A percentile compares a stretch with the other conserved stretches of the same genome.
Conservation (phyloP, 2,329 filamentous ascomycete genomes). For the Emericellopsis atlantica region DNA sequence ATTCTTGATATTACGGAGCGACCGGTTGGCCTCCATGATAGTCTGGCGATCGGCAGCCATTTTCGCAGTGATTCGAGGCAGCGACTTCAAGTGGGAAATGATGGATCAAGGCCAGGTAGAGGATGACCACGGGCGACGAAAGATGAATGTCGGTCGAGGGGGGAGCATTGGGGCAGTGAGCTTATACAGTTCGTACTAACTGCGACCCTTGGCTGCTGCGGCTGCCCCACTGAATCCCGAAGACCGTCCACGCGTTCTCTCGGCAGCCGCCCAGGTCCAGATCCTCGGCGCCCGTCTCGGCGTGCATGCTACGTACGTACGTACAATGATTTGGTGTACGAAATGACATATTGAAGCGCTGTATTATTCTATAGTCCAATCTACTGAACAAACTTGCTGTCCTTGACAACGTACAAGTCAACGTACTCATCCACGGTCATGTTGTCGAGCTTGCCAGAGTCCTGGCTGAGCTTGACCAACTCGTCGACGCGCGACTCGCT, state of each 20-base stretch:
- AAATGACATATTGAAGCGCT: too few relatives aligned
- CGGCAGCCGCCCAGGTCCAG: too few relatives aligned
- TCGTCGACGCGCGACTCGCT: conserved; percentile 64
- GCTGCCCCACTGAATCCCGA: too few relatives aligned
- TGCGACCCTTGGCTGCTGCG: too few relatives aligned
- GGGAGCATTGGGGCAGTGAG: background rate
- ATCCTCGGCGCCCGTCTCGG: too few relatives aligned
- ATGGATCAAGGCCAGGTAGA: background rate
- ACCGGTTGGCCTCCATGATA: conserved; percentile 65
- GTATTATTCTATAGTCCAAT: background rate
- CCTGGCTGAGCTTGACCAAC: conserved; percentile 67
- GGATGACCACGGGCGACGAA: background rate
- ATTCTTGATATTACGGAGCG: conserved; percentile 76
- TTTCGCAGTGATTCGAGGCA: conserved; percentile 18
- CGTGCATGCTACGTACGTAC: too few relatives aligned
- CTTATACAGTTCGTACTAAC: too few relatives aligned
- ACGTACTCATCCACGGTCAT: conserved; percentile 89
- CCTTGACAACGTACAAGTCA: conserved; percentile 59
- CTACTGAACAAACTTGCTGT: conserved; percentile 39
- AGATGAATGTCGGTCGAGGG: background rate
- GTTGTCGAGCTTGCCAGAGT: conserved; percentile 62
- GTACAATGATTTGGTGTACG: too few relatives aligned
- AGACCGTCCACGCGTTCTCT: too few relatives aligned
- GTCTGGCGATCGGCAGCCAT: conserved; percentile 39
- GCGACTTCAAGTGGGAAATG: too few relatives aligned